Conservation (phyloP, 495 filamentous ascomycete species). For the Aspergillus campestris region DNA sequence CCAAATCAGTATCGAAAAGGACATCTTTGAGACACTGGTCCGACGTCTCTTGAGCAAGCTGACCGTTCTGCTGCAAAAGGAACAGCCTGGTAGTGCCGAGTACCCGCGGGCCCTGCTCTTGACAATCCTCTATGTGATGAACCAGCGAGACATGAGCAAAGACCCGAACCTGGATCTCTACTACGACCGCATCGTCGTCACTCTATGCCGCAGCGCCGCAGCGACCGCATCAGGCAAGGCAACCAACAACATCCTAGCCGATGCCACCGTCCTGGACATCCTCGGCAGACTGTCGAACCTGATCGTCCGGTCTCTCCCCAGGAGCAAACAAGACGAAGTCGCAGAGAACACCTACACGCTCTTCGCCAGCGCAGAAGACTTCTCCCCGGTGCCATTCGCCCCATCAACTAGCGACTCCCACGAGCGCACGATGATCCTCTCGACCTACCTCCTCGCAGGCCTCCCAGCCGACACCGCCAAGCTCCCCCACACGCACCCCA, state of each 20-base stretch:
- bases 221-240: conserved; percentile 31
- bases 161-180: conserved; percentile 47
- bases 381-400: conserved; percentile 33
- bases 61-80: conserved; percentile 47
- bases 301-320: conserved; percentile 47
- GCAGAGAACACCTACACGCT: conserved; percentile 49
- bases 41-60: conserved; percentile 59
- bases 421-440: conserved; percentile 47
- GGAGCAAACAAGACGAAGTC: conserved; percentile 46
- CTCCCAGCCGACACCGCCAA: conserved; percentile 33
- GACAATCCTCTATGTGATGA: conserved; percentile 58
- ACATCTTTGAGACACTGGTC: conserved; percentile 62
- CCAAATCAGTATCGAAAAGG: conserved; percentile 54
- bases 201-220: conserved; percentile 38
- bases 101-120: conserved; percentile 55
- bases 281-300: conserved; percentile 56
- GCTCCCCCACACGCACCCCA: conserved; percentile 25
- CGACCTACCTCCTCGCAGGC: conserved; percentile 54
- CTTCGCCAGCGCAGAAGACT: conserved; percentile 32
- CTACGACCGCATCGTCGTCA: conserved; percentile 52
- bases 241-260: conserved; percentile 38
- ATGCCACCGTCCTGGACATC: conserved; percentile 49
- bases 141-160: conserved; percentile 40
- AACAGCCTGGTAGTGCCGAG: conserved; percentile 34
- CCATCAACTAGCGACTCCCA: conserved; percentile 25